These are phyloP conservation scores for Candida succiphila DNA, from an alignment of 805 yeast species.

Conservation along the genomic window DNA sequence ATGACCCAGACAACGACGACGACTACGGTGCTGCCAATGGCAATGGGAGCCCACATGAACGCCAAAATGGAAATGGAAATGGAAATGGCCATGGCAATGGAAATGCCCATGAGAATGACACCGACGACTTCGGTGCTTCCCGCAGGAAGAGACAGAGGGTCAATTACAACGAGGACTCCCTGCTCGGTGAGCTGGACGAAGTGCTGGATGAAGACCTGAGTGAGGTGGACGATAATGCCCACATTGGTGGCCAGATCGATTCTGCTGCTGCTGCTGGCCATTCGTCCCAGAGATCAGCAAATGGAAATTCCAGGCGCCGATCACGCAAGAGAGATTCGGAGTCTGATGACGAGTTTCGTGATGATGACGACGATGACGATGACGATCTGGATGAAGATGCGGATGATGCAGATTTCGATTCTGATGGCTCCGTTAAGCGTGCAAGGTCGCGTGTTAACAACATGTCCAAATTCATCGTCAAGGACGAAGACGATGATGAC, in stretches of 20 bases:
- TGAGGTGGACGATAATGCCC: constrained; percentile 11
- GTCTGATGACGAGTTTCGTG: too few species aligned
- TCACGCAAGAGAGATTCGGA: constrained; percentile 5
- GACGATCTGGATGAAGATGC: constrained; percentile 15
- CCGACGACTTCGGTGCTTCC: constrained; percentile 14
- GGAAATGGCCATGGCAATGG: neutral
- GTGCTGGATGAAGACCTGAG: constrained; percentile 12
- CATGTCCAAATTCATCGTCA: constrained; percentile 13
- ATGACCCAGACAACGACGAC: too few species aligned
- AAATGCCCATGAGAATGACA: constrained; percentile 1
- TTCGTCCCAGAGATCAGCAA: constrained; percentile 5
- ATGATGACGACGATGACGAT: constrained; percentile 12
- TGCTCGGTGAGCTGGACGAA: constrained; percentile 15
- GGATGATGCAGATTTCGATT: constrained; percentile 9
- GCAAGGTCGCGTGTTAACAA: constrained; percentile 6
- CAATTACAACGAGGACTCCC: constrained; percentile 24
- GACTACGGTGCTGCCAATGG: too few species aligned
- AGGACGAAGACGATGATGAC: constrained; percentile 15
- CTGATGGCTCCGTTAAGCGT: constrained; percentile 13
- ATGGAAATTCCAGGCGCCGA: constrained; percentile 6
- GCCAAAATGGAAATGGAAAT: neutral
- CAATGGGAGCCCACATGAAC: neutral
- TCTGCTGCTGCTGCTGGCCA: constrained; percentile 16
- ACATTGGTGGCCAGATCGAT: constrained; percentile 16
- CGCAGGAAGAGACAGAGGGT: constrained; percentile 20